Evolutionary conservation across 2,329 filamentous ascomycete genomes (phyloP).

Genomic region (Penicillium corylophilum): DNA sequence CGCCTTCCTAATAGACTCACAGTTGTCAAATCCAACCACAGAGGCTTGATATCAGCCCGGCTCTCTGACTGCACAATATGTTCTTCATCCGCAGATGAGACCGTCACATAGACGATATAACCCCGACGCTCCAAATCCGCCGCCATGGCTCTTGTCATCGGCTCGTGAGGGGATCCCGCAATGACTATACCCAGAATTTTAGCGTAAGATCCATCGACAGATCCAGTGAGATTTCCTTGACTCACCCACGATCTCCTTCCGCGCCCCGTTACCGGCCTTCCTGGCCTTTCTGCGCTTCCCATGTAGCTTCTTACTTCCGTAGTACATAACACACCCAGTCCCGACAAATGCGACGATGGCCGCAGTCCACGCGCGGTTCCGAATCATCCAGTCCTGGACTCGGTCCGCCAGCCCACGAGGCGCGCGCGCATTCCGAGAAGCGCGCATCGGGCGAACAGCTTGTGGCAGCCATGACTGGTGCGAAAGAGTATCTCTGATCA

Average conservation of each 20-base stretch:
- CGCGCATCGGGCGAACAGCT: constrained; percentile 54
- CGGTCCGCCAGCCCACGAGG: constrained; percentile 50
- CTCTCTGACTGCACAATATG: constrained; percentile 71
- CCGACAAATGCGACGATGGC: constrained; percentile 69
- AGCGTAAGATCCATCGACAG: constrained; percentile 10
- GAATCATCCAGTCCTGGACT: constrained; percentile 68
- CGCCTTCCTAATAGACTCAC: constrained; percentile 23
- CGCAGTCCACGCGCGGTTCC: constrained; percentile 71
- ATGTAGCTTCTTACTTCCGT: constrained; percentile 60
- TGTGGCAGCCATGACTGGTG: constrained; percentile 72
- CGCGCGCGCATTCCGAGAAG: constrained; percentile 30
- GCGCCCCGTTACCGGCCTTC: constrained; percentile 76
- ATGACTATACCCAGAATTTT: constrained; percentile 58
- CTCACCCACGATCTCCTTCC: constrained; percentile 73
- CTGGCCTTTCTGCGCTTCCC: constrained; percentile 70
- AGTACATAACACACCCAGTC: constrained; percentile 59
- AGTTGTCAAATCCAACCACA: constrained; percentile 74
- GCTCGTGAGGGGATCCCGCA: constrained; percentile 81
- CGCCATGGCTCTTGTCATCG: constrained; percentile 77
- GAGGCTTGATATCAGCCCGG: constrained; percentile 76
- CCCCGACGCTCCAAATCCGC: constrained; percentile 86
- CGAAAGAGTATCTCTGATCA: constrained; percentile 68
- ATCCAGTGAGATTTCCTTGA: constrained; percentile 15
- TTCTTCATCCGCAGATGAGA: constrained; percentile 82
- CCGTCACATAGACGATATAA: constrained; percentile 90